Percentiles rank a stretch among this genome's conserved stretches.
phyloP scores from a whole-genome alignment of 2,329 filamentous ascomycete genomes.

The Coniochaeta ligniaria region DNA sequence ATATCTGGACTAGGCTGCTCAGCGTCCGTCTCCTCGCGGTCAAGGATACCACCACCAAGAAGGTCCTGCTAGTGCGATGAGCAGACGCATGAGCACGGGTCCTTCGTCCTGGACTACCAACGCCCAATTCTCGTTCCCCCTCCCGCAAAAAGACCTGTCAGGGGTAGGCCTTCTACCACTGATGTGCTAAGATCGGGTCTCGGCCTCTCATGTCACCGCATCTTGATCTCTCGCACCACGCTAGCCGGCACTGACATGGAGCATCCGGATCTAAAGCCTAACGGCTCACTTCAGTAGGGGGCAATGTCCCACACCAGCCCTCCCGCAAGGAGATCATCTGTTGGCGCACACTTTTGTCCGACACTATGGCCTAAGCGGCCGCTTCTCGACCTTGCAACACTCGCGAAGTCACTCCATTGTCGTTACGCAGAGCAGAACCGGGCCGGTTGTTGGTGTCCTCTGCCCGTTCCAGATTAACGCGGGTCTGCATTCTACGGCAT shows the following conservation, averaged over 20 bases:
- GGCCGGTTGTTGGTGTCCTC: background rate
- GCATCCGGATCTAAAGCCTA: background rate
- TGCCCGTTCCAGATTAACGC: background rate
- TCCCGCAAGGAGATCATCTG: background rate
- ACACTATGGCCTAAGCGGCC: background rate
- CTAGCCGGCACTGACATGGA: background rate
- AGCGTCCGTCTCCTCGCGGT: background rate
- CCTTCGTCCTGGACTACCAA: background rate
- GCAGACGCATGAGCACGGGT: background rate
- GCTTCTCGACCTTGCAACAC: background rate
- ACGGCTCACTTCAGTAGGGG: background rate
- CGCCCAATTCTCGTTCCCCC: background rate
- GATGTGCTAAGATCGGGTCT: background rate
- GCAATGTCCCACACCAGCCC: background rate
- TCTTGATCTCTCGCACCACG: background rate
- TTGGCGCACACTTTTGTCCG: background rate
- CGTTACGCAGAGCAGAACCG: background rate
- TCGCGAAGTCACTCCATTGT: background rate
- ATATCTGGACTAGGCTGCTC: background rate
- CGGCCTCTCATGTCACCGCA: background rate
- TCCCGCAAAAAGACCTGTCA: background rate
- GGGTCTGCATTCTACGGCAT: background rate
- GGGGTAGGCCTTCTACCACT: background rate
- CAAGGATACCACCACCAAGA: background rate
- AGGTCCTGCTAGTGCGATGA: background rate